These are phyloP conservation scores for Ochromonas danica DNA, from an alignment of 108 stramenopile species.

Conservation along the genomic window DNA sequence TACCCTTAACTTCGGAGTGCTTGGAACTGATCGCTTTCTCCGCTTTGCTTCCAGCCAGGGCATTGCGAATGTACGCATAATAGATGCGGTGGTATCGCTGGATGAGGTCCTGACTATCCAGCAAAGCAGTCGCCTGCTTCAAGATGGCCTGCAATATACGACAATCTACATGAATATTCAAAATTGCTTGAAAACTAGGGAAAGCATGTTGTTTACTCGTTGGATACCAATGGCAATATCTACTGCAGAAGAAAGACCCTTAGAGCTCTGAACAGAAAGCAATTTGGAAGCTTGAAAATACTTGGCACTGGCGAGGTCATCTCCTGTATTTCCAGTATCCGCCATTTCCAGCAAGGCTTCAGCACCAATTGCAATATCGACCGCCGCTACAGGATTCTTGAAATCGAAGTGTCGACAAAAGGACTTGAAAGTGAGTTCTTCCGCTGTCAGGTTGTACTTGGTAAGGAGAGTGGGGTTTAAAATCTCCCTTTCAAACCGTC, in stretches of 20 bases:
- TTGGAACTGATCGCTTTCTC: neutral
- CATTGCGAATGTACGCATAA: slow-evolving; percentile 18
- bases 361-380: slow-evolving; percentile 50
- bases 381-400: slow-evolving; percentile 53
- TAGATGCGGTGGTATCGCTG: slow-evolving; percentile 11
- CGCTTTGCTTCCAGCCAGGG: no score
- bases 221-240: no score
- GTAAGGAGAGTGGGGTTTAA: no score
- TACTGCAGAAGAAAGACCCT: no score
- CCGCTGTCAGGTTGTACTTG: slow-evolving; percentile 50
- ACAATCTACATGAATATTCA: no score
- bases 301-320: no score
- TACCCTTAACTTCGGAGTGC: neutral
- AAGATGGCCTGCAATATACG: slow-evolving; percentile 9
- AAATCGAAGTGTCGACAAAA: slow-evolving; percentile 39
- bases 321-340: no score
- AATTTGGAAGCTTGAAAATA: no score
- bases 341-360: slow-evolving; percentile 53
- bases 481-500: no score
- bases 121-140: slow-evolving; percentile 5
- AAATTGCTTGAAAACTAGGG: no score
- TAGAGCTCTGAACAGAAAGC: no score
- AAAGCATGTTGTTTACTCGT: no score
- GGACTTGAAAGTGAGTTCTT: slow-evolving; percentile 43
- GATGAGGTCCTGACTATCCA: slow-evolving; percentile 24